A percentile compares a stretch with the other conserved stretches of the same genome.
Conservation (phyloP, 306 rosid genomes). For the Fragaria vesca region DNA sequence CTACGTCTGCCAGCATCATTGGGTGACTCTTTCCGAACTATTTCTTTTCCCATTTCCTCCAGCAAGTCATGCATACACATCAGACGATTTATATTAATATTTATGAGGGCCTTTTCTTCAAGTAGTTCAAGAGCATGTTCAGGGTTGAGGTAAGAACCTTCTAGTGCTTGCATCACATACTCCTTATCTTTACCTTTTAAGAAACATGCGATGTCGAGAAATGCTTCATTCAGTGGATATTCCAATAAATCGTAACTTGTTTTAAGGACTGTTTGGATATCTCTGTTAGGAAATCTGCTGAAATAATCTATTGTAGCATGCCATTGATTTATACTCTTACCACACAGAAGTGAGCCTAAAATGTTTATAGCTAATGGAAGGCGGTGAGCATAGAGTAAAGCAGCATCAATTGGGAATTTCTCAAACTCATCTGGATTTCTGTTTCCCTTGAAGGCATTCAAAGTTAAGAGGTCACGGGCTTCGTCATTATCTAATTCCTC, state of each 20-base stretch:
- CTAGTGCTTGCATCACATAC: conserved; percentile 30
- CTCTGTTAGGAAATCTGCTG: background rate
- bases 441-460: background rate
- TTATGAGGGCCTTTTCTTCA: background rate
- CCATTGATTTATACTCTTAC: conserved; percentile 19
- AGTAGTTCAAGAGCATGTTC: background rate
- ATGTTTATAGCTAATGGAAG: conserved; percentile 39
- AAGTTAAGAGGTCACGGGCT: background rate
- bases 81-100: background rate
- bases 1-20: conserved; percentile 16
- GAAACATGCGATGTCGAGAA: conserved; percentile 44
- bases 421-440: background rate
- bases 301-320: background rate
- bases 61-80: conserved; percentile 50
- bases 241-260: conserved; percentile 31
- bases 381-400: background rate
- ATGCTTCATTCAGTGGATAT: conserved; percentile 14
- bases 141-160: conserved; percentile 27
- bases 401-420: background rate
- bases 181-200: conserved; percentile 15
- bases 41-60: conserved; percentile 26
- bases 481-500: background rate
- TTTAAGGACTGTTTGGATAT: background rate
- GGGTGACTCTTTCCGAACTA: background rate
- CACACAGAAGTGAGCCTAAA: conserved; percentile 35